A percentile compares a stretch with the other conserved stretches of the same genome.
phyloP scores from a whole-genome alignment of 345 rosid species.

The thale cress (Arabidopsis thaliana) region TAIR10.1 NC_003071.7:8525001-8525500 shows the following conservation, averaged over 20 bases:
- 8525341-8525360: not conserved
- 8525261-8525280: slow-evolving; percentile 45
- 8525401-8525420: too few relatives aligned
- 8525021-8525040: slow-evolving; percentile 6
- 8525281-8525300: slow-evolving; percentile 10
- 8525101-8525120: not conserved
- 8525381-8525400: not conserved
- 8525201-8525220: slow-evolving; percentile 35
- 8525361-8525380: slow-evolving; percentile 3
- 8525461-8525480: too few relatives aligned
- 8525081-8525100: too few relatives aligned
- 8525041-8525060: not conserved
- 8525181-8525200: slow-evolving; percentile 30
- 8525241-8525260: not conserved
- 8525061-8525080: not conserved
- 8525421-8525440: too few relatives aligned
- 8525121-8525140: not conserved
- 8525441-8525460: too few relatives aligned
- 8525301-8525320: slow-evolving; percentile 8
- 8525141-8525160: not conserved
- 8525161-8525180: not conserved
- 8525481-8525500: too few relatives aligned
- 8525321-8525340: not conserved
- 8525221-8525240: slow-evolving; percentile 6
- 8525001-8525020: not conserved